These are phyloP conservation scores for Phyllosticta capitalensis DNA, from an alignment of 2,329 filamentous ascomycete genomes.

Conservation along the genomic window DNA sequence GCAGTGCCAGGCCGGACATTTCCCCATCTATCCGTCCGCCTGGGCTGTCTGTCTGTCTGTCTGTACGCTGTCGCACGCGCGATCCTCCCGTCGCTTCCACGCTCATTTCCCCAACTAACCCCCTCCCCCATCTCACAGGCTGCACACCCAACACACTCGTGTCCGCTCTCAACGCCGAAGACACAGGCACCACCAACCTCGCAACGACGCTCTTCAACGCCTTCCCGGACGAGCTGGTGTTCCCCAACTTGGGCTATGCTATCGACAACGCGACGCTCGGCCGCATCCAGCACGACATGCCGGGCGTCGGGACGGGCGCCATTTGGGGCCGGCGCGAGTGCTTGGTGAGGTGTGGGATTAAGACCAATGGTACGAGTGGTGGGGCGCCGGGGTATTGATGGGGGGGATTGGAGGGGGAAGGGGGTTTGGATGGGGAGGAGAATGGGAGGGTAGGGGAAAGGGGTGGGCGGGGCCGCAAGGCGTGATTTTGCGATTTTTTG, in stretches of 20 bases:
- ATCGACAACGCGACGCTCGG: constrained; percentile 23
- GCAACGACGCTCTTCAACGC: constrained; percentile 33
- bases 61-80: not conserved
- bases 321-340: constrained; percentile 34
- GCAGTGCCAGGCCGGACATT: not conserved
- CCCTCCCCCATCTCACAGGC: constrained; percentile 18
- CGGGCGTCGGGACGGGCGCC: constrained; percentile 33
- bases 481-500: too few relatives aligned
- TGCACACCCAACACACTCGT: constrained; percentile 42
- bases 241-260: constrained; percentile 34
- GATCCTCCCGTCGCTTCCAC: too few relatives aligned
- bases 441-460: too few relatives aligned
- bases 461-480: too few relatives aligned
- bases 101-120: not conserved
- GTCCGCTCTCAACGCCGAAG: constrained; percentile 40
- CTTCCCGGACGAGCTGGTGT: constrained; percentile 32
- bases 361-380: not conserved
- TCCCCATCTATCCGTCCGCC: not conserved
- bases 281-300: constrained; percentile 26
- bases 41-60: not conserved
- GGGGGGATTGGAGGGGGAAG: not conserved
- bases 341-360: constrained; percentile 23
- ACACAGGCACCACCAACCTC: constrained; percentile 42
- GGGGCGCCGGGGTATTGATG: too few relatives aligned
- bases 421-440: not conserved